Percentiles rank a stretch among this genome's conserved stretches.
Conservation (phyloP, 2,329 filamentous ascomycete species). For the Blumeriella jaapii region DNA sequence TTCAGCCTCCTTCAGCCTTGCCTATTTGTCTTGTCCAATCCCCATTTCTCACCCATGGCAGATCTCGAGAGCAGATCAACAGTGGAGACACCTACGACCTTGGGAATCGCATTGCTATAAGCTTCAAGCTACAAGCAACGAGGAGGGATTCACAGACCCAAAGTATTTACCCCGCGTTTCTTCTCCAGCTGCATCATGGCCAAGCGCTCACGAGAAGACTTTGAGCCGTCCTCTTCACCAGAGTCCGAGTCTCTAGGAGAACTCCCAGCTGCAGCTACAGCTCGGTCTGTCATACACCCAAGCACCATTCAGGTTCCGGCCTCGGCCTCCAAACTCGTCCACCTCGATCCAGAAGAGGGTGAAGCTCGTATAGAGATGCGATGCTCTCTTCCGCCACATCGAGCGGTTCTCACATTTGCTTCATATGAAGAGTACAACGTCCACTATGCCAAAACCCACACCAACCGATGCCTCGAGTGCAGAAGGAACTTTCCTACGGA, state of each 20-base stretch:
- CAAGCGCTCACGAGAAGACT: constrained; percentile 47
- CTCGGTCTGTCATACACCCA: constrained; percentile 20
- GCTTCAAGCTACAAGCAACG: constrained; percentile 4
- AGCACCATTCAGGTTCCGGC: constrained; percentile 11
- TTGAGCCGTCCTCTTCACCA: constrained; percentile 30
- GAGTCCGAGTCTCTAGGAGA: constrained; percentile 22
- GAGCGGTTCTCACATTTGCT: constrained; percentile 54
- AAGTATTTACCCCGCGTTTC: constrained; percentile 29
- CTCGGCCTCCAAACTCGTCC: constrained; percentile 42
- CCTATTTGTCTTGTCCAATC: no score
- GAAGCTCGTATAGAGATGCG: constrained; percentile 42
- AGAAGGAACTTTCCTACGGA: constrained; percentile 77
- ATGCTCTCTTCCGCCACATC: constrained; percentile 75
- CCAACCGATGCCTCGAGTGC: constrained; percentile 78
- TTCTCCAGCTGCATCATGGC: constrained; percentile 34
- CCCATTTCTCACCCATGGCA: no score
- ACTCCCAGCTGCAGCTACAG: constrained; percentile 12
- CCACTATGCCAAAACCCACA: constrained; percentile 73
- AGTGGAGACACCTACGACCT: no score
- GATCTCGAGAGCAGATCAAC: no score
- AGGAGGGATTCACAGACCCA: constrained; percentile 6
- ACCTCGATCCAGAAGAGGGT: constrained; percentile 47
- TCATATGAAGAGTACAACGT: constrained; percentile 74
- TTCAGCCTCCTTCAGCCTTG: no score
- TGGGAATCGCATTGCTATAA: no score